phyloP scores from a whole-genome alignment of 805 yeast genomes.

The Ogataea ramenticola region DNA sequence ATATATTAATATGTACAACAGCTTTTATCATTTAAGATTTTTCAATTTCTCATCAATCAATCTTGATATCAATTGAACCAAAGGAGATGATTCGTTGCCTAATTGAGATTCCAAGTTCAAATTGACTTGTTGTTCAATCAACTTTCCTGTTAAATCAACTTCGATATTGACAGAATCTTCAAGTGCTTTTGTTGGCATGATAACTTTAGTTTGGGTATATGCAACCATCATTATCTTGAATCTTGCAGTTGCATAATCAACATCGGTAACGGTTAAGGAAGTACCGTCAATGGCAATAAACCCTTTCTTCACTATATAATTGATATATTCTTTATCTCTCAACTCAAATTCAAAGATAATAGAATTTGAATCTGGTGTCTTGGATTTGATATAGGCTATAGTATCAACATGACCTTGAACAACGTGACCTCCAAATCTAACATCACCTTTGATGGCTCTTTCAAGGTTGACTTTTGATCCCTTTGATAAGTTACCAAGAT shows the following conservation, averaged over 20 bases:
- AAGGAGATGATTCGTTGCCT: constrained; percentile 37
- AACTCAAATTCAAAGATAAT: constrained; percentile 67
- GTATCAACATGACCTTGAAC: constrained; percentile 99
- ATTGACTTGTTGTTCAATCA: constrained; percentile 80
- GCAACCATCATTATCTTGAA: constrained; percentile 89
- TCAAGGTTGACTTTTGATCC: constrained; percentile 79
- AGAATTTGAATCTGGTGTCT: constrained; percentile 64
- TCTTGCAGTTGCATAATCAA: constrained; percentile 46
- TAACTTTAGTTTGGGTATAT: constrained; percentile 79
- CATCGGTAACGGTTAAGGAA: constrained; percentile 79
- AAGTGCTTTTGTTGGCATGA: constrained; percentile 54
- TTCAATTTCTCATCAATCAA: constrained; percentile 38
- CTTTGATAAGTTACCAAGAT: constrained; percentile 50
- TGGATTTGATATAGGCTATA: constrained; percentile 54
- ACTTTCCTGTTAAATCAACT: constrained; percentile 91
- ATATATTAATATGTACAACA: background rate
- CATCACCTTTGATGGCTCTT: constrained; percentile 77
- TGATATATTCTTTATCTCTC: constrained; percentile 51
- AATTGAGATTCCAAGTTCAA: constrained; percentile 48
- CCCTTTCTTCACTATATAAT: constrained; percentile 90
- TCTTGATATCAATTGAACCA: constrained; percentile 41
- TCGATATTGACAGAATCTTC: constrained; percentile 80
- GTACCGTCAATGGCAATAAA: constrained; percentile 92
- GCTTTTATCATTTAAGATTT: constrained; percentile 1
- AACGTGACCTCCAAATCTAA: constrained; percentile 91